phyloP scores from a whole-genome alignment of 169 alveolate species.

The Eimeria falciformis region DNA sequence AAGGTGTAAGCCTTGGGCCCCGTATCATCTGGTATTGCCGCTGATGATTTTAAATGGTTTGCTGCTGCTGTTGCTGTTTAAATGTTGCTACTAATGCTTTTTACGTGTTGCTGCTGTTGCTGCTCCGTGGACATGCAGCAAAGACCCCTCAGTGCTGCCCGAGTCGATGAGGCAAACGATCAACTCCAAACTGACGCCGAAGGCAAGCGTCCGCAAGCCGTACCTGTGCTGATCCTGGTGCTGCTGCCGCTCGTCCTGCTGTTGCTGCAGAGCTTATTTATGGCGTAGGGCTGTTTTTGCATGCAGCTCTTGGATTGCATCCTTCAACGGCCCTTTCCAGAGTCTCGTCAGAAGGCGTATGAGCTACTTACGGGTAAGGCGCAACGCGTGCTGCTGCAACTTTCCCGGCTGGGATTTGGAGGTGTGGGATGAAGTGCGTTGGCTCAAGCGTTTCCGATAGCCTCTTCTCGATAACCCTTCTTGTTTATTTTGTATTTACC shows the following conservation, averaged over 20 bases:
- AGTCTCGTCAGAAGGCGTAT: slow-evolving; percentile 18
- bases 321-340: slow-evolving; percentile 39
- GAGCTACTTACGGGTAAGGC: neutral
- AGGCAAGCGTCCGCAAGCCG: slow-evolving; percentile 3
- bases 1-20: neutral
- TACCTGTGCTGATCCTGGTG: neutral
- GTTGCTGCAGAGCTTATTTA: neutral
- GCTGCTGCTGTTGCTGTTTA: slow-evolving; percentile 13
- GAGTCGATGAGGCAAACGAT: neutral
- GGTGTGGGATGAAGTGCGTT: too few relatives aligned
- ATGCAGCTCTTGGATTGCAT: slow-evolving; percentile 34
- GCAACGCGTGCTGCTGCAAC: slow-evolving; percentile 9
- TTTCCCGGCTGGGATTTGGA: neutral
- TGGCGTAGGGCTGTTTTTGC: slow-evolving; percentile 3
- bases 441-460: neutral
- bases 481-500: too few relatives aligned
- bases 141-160: neutral
- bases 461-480: neutral
- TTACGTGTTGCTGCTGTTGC: neutral
- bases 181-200: neutral
- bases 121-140: slow-evolving; percentile 21
- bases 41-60: neutral
- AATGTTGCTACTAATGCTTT: neutral
- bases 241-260: neutral
- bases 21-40: neutral